Conservation (phyloP, 495 filamentous ascomycete species). For the Penicillium ucsense region DNA sequence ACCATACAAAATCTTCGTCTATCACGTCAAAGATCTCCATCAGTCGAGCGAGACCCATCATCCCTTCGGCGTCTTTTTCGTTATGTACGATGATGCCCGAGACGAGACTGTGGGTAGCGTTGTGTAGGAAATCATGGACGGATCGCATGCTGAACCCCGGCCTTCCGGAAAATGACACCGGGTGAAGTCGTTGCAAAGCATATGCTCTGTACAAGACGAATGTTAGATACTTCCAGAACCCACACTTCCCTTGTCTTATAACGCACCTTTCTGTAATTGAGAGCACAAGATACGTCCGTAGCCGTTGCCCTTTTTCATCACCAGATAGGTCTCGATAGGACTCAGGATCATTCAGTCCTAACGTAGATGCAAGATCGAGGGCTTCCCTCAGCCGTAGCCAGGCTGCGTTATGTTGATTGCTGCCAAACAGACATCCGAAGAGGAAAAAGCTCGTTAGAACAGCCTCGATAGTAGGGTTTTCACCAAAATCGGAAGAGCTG, state of each 20-base stretch:
- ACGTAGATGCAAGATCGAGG: slow-evolving; percentile 44
- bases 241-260: not conserved
- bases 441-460: slow-evolving; percentile 73
- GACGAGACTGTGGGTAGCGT: slow-evolving; percentile 28
- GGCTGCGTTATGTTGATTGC: slow-evolving; percentile 46
- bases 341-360: slow-evolving; percentile 49
- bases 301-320: slow-evolving; percentile 34
- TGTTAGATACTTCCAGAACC: not conserved
- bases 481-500: slow-evolving; percentile 65
- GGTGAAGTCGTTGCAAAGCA: slow-evolving; percentile 53
- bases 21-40: slow-evolving; percentile 37
- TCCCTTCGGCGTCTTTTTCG: slow-evolving; percentile 33
- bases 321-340: slow-evolving; percentile 36
- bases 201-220: slow-evolving; percentile 43
- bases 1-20: slow-evolving; percentile 33
- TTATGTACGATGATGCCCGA: slow-evolving; percentile 37
- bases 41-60: slow-evolving; percentile 33
- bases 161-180: slow-evolving; percentile 30
- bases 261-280: slow-evolving; percentile 49
- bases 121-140: slow-evolving; percentile 31
- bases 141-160: slow-evolving; percentile 29
- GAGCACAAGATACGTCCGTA: slow-evolving; percentile 46
- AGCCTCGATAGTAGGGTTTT: slow-evolving; percentile 57
- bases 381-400: slow-evolving; percentile 55
- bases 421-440: slow-evolving; percentile 65